Base-by-base conservation (phyloP, 75 land plant species). In the Selaginella tamariscina region DNA sequence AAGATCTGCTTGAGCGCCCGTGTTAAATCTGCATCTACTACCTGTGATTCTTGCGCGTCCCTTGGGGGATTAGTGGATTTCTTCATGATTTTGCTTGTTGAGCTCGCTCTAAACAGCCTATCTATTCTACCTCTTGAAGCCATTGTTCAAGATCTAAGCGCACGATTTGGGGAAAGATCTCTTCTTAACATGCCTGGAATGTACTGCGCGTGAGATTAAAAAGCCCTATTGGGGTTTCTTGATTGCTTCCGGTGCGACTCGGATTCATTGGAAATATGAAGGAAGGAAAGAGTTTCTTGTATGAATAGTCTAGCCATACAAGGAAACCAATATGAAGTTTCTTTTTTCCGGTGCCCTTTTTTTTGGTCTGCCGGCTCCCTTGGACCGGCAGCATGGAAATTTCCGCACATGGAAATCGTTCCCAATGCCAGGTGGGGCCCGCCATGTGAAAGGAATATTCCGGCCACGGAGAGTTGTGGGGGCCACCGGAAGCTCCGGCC, bases 371-470 rank as follows among this genome's bases (percentile, higher is more conserved):
- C 11, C 49, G 49, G 49, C 11, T 39, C 49, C 15, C 49, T 5
- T 39, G 5, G 49, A 39, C 5, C 49, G 11, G 49, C 5, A 39
- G 15, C 49, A 39, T 15, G 15, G 11, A 39, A n/a, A n/a, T n/a
- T 39, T 39, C 11, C 49, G 49, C 49, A 39, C 49, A 39, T 39
- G 49, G 49, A 39, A 39, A 39, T 39, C 49, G 49, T 39, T 39
- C 49, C n/a, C n/a, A n/a, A n/a, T n/a, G n/a, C n/a, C n/a, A n/a
- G n/a, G n/a, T n/a, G 49, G 49, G 49, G 49, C 49, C 49, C 49
- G 15, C 49, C 49, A 39, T 15, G 49, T 39, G 49, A 15, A 5
- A 39, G 49, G 49, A 5, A 39, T 39, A 39, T 39, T 5, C 49
- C 49, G n/a, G n/a, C n/a, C n/a, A n/a, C n/a, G n/a, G n/a, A n/a